Evolutionary conservation across 768 basidiomycete genomes (phyloP).

Genomic region (Boletales sp.): DNA sequence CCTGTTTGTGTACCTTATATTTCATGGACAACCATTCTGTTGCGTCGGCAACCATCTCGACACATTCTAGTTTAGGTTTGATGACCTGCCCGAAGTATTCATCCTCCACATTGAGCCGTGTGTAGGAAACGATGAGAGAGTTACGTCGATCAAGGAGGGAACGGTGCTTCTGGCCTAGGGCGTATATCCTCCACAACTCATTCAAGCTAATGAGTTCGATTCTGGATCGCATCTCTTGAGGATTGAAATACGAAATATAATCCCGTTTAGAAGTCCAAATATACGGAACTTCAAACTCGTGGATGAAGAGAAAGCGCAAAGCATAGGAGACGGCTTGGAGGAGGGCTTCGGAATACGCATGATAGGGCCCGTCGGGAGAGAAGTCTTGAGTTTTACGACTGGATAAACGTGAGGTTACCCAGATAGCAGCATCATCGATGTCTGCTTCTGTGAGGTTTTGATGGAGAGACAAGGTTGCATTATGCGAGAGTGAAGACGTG

Average conservation of each 20-base stretch:
- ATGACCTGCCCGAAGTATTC: constrained; percentile 75
- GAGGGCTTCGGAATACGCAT: constrained; percentile 60
- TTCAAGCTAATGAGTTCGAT: constrained; percentile 68
- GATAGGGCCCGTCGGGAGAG: constrained; percentile 56
- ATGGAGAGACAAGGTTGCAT: constrained; percentile 57
- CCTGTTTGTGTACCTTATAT: constrained; percentile 72
- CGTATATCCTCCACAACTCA: constrained; percentile 90
- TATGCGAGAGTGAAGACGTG: constrained; percentile 74
- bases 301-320: constrained; percentile 78
- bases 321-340: constrained; percentile 77
- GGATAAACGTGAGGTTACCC: constrained; percentile 84
- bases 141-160: constrained; percentile 75
- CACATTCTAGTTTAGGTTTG: constrained; percentile 63
- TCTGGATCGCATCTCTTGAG: constrained; percentile 55
- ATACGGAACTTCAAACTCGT: constrained; percentile 92
- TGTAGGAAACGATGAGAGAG: constrained; percentile 60
- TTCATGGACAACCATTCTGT: constrained; percentile 89
- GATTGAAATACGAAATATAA: constrained; percentile 81
- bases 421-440: constrained; percentile 75
- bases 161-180: constrained; percentile 87
- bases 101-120: constrained; percentile 64
- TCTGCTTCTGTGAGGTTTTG: constrained; percentile 61
- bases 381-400: constrained; percentile 65
- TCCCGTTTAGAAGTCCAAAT: constrained; percentile 94
- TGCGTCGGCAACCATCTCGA: constrained; percentile 87